phyloP scores from a whole-genome alignment of 148 eudicot genomes.

The Fallopia convolvulus region DNA sequence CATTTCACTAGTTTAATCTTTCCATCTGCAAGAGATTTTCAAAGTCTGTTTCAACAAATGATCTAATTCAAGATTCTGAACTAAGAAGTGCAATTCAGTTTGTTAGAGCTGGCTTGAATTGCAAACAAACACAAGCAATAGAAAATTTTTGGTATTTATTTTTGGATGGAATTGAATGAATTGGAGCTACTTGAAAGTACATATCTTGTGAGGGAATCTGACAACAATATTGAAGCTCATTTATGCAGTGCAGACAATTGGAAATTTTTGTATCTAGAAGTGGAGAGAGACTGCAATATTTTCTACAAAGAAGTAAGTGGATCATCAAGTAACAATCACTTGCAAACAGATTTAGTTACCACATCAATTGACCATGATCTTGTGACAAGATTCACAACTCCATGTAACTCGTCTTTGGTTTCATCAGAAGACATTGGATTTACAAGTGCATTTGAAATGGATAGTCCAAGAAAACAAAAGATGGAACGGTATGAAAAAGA shows the following conservation, averaged over 20 bases:
- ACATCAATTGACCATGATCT: slow-evolving; percentile 7
- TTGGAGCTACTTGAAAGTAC: slow-evolving; percentile 3
- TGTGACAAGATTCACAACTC: background rate
- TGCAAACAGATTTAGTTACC: background rate
- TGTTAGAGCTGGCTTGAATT: background rate
- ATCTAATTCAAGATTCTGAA: slow-evolving; percentile 11
- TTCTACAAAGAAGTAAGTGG: background rate
- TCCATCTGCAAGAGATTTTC: background rate
- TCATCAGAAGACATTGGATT: slow-evolving; percentile 18
- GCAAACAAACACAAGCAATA: background rate
- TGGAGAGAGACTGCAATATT: background rate
- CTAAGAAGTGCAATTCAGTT: background rate
- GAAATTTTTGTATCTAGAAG: slow-evolving; percentile 20
- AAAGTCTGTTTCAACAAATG: background rate
- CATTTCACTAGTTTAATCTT: too few species aligned
- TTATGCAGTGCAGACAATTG: slow-evolving; percentile 5
- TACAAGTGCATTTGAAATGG: slow-evolving; percentile 1
- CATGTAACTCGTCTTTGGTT: slow-evolving; percentile 19
- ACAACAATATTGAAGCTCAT: background rate
- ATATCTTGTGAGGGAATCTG: background rate
- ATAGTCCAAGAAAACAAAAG: slow-evolving; percentile 5
- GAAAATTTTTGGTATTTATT: background rate
- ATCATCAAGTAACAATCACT: background rate
- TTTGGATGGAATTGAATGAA: slow-evolving; percentile 17
- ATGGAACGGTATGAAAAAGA: slow-evolving; percentile 13